These are phyloP conservation scores for Otatea glauca DNA, from an alignment of 176 grass and related monocot species.

Conservation along the genomic window DNA sequence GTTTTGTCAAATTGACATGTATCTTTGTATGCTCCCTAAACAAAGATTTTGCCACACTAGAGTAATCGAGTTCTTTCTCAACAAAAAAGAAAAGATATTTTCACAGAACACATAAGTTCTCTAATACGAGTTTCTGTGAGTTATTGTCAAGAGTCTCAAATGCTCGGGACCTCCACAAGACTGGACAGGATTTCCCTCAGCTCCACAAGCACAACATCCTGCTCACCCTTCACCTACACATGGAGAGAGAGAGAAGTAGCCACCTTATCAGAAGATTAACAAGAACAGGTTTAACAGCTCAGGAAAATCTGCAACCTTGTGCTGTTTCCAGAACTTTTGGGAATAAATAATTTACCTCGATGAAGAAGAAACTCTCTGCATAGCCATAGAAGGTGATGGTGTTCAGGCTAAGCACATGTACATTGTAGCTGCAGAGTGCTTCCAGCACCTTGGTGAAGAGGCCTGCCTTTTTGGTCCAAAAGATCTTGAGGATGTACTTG, in stretches of 20 bases:
- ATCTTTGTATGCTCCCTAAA: conserved; percentile 30
- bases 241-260: background rate
- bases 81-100: conserved; percentile 8
- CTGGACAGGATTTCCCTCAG: conserved; percentile 56
- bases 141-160: conserved; percentile 35
- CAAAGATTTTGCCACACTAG: conserved; percentile 6
- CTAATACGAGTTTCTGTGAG: background rate
- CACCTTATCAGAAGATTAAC: background rate
- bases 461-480: conserved; percentile 56
- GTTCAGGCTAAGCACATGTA: conserved; percentile 57
- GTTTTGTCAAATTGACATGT: conserved; percentile 33
- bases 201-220: conserved; percentile 61
- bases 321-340: background rate
- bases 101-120: conserved; percentile 3
- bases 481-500: conserved; percentile 70
- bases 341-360: conserved; percentile 47
- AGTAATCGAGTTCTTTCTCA: conserved; percentile 15
- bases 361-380: conserved; percentile 59
- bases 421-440: conserved; percentile 60
- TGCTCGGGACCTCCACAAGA: conserved; percentile 60
- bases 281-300: background rate
- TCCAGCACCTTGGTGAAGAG: conserved; percentile 73
- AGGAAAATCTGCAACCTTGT: background rate
- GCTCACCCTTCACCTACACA: conserved; percentile 69
- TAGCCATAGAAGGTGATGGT: conserved; percentile 67